A percentile compares a stretch with the other conserved stretches of the same genome.
Conservation (phyloP, 768 basidiomycete species). For the Leccinum pellstonianum region DNA sequence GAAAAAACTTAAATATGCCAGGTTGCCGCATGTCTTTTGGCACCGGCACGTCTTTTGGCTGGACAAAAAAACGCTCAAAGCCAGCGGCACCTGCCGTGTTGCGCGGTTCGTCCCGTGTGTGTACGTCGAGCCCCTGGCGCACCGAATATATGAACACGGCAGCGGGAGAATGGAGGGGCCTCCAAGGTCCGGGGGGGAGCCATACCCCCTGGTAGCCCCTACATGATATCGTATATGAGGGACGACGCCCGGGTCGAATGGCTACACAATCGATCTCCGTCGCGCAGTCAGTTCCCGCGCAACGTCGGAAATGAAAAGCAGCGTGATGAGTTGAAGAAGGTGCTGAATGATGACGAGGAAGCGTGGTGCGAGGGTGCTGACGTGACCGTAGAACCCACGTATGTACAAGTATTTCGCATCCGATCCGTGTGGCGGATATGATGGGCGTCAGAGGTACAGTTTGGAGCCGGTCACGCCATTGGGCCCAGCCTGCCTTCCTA, state of each 20-base stretch:
- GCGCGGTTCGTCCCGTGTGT: constrained; percentile 12
- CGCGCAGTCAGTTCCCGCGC: constrained; percentile 4
- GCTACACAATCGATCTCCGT: background rate
- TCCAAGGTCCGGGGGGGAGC: constrained; percentile 4
- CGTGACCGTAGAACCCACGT: background rate
- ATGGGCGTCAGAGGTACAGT: background rate
- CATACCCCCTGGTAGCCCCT: constrained; percentile 17
- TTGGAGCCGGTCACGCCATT: background rate
- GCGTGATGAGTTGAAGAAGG: constrained; percentile 1
- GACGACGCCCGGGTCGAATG: constrained; percentile 1
- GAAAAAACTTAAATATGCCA: constrained; percentile 24
- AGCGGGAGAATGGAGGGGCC: constrained; percentile 6
- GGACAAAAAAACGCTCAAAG: constrained; percentile 10
- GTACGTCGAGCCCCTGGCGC: constrained; percentile 21
- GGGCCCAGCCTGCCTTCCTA: background rate
- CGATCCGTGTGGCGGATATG: background rate
- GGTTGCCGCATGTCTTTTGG: constrained; percentile 15
- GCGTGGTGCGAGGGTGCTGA: background rate
- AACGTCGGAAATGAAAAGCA: constrained; percentile 24
- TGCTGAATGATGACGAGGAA: background rate
- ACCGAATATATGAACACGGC: constrained; percentile 10
- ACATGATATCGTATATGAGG: background rate
- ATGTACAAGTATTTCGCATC: background rate
- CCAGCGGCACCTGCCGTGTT: constrained; percentile 17
- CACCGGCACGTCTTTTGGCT: constrained; percentile 2